Evolutionary conservation across 768 basidiomycete species (phyloP).

Genomic region (Mrakia blollopis): DNA sequence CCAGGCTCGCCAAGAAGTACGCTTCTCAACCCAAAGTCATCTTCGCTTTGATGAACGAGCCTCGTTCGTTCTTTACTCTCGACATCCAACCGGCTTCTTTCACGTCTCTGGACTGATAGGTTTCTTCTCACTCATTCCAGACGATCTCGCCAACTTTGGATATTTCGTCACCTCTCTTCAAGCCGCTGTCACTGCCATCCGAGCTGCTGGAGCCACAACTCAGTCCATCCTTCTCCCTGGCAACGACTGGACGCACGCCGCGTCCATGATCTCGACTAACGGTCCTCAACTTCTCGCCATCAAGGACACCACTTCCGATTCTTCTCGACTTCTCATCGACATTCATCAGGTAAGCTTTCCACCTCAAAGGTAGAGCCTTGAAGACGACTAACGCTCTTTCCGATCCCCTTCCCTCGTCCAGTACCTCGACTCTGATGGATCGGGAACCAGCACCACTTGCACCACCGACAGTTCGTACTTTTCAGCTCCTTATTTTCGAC

Average conservation of each 20-base stretch:
- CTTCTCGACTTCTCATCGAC: slow-evolving; percentile 46
- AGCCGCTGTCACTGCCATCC: slow-evolving; percentile 44
- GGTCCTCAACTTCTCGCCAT: slow-evolving; percentile 13
- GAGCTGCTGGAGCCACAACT: slow-evolving; percentile 54
- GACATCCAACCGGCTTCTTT: background rate
- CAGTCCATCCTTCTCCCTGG: slow-evolving; percentile 61
- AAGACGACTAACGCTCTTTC: too few relatives aligned
- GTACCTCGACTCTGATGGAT: slow-evolving; percentile 57
- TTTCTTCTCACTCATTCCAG: background rate
- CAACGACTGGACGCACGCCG: slow-evolving; percentile 53
- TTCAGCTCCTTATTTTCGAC: too few relatives aligned
- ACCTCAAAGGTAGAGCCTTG: too few relatives aligned
- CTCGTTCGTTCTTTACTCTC: slow-evolving; percentile 1
- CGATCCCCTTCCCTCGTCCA: slow-evolving; percentile 31
- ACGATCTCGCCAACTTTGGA: slow-evolving; percentile 15
- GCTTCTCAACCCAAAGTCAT: slow-evolving; percentile 47
- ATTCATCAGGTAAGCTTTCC: slow-evolving; percentile 51
- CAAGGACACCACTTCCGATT: slow-evolving; percentile 9
- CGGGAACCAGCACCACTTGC: slow-evolving; percentile 51
- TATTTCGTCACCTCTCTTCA: background rate
- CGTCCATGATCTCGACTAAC: slow-evolving; percentile 4
- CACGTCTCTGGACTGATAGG: too few relatives aligned
- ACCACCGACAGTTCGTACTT: slow-evolving; percentile 47
- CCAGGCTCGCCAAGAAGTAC: slow-evolving; percentile 53
- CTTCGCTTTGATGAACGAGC: slow-evolving; percentile 43